A percentile compares a stretch with the other conserved stretches of the same genome.
phyloP scores from a whole-genome alignment of 768 basidiomycete species.

The Gelatoporia subvermispora region DNA sequence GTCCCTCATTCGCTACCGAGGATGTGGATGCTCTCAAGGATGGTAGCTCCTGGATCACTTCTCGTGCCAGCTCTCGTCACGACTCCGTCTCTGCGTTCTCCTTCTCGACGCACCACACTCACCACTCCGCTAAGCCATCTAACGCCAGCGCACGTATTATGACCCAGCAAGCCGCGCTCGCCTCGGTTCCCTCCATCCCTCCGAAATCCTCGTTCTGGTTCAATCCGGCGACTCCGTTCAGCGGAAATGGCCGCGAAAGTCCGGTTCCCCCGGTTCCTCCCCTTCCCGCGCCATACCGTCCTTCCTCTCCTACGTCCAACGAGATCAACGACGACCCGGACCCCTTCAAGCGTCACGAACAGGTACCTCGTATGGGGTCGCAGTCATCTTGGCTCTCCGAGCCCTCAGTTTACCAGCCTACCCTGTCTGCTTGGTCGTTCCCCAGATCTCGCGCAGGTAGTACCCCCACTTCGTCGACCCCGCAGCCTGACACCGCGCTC shows the following conservation, averaged over 20 bases:
- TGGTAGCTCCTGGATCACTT: conserved; percentile 80
- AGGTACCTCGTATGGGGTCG: conserved; percentile 50
- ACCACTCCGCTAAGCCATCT: conserved; percentile 38
- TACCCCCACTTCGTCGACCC: conserved; percentile 27
- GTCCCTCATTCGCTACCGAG: conserved; percentile 64
- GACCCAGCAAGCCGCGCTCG: conserved; percentile 28
- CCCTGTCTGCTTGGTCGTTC: conserved; percentile 66
- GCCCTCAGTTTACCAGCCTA: conserved; percentile 49
- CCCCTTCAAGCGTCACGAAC: conserved; percentile 57
- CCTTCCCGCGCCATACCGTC: conserved; percentile 55
- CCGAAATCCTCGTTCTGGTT: conserved; percentile 64
- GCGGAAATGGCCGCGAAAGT: conserved; percentile 29
- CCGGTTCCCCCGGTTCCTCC: conserved; percentile 51
- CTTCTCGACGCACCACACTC: conserved; percentile 63
- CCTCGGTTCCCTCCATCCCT: conserved; percentile 29
- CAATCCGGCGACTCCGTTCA: conserved; percentile 35
- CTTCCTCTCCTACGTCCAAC: conserved; percentile 36
- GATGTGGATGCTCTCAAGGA: conserved; percentile 71
- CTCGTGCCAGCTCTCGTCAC: conserved; percentile 47
- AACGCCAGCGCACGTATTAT: conserved; percentile 21
- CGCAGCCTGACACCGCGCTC: conserved; percentile 40
- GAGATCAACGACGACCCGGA: conserved; percentile 45
- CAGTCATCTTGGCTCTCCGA: conserved; percentile 76
- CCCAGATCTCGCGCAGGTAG: conserved; percentile 38
- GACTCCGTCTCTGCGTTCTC: conserved; percentile 68